Conservation (phyloP, 2,329 filamentous ascomycete species). For the Penicillium sp. region DNA sequence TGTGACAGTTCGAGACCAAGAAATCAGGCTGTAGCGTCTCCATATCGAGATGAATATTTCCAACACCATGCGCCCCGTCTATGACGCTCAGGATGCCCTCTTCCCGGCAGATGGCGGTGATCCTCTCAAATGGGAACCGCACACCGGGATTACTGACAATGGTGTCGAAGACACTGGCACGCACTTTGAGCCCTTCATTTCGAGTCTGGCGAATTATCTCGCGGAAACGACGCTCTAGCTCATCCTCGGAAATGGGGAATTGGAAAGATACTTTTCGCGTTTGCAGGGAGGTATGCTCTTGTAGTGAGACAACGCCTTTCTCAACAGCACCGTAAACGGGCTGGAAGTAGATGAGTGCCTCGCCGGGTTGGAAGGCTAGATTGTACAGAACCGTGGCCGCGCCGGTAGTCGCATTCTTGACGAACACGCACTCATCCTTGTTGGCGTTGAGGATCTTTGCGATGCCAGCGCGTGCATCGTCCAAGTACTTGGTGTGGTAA, state of each 20-base stretch:
- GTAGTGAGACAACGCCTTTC: slow-evolving; percentile 66
- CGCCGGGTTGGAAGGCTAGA: slow-evolving; percentile 63
- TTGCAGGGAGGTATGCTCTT: slow-evolving; percentile 59
- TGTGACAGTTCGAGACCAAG: slow-evolving; percentile 81
- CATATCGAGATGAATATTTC: slow-evolving; percentile 71
- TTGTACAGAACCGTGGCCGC: slow-evolving; percentile 74
- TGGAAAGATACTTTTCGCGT: slow-evolving; percentile 55
- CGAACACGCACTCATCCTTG: slow-evolving; percentile 65
- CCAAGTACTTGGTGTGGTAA: slow-evolving; percentile 59
- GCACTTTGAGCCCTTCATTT: slow-evolving; percentile 59
- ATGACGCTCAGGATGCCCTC: slow-evolving; percentile 68
- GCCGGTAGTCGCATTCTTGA: slow-evolving; percentile 71
- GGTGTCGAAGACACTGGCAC: slow-evolving; percentile 72
- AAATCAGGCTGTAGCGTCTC: slow-evolving; percentile 70
- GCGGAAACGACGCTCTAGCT: slow-evolving; percentile 60
- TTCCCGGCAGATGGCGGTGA: slow-evolving; percentile 62
- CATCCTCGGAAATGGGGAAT: slow-evolving; percentile 68
- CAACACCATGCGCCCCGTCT: slow-evolving; percentile 81
- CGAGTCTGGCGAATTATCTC: slow-evolving; percentile 54
- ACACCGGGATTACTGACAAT: slow-evolving; percentile 76
- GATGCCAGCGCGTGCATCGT: slow-evolving; percentile 61
- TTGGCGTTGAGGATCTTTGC: slow-evolving; percentile 65
- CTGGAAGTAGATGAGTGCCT: slow-evolving; percentile 71
- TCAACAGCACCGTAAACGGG: slow-evolving; percentile 76
- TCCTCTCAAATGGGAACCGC: slow-evolving; percentile 69